phyloP scores from a whole-genome alignment of 345 rosid species.

The Hypericum perforatum region DNA sequence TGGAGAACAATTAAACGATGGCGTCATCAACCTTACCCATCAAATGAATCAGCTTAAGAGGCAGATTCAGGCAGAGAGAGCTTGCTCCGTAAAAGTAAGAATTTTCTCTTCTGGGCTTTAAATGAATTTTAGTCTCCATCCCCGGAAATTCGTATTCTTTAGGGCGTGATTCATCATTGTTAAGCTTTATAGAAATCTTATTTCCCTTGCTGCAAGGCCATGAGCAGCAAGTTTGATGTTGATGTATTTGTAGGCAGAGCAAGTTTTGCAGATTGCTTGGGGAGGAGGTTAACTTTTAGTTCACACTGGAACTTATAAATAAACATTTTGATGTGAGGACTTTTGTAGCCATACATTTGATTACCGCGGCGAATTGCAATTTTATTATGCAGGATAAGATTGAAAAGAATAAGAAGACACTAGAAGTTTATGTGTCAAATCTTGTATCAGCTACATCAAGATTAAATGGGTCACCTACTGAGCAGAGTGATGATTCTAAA shows the following conservation, averaged over 20 bases:
- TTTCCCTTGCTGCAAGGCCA: too few species aligned
- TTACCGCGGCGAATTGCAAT: background rate
- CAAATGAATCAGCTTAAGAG: constrained; percentile 60
- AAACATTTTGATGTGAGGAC: too few species aligned
- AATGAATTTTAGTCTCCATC: background rate
- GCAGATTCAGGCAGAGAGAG: constrained; percentile 75
- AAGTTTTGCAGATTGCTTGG: too few species aligned
- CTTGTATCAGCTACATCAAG: constrained; percentile 37
- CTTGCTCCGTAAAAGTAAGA: constrained; percentile 46
- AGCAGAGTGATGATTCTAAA: constrained; percentile 24
- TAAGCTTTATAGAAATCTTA: too few species aligned
- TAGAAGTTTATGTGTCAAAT: constrained; percentile 34
- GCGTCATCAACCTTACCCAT: constrained; percentile 42
- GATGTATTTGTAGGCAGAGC: too few species aligned
- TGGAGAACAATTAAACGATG: constrained; percentile 40
- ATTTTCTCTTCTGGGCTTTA: background rate
- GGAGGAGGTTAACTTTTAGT: too few species aligned
- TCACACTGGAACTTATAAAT: too few species aligned
- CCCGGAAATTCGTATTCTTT: background rate
- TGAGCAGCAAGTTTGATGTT: too few species aligned
- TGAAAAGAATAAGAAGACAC: constrained; percentile 52
- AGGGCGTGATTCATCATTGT: background rate
- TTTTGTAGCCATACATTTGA: background rate
- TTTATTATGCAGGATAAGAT: constrained; percentile 46
- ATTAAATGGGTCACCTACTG: constrained; percentile 17